Base-by-base conservation (phyloP, 495 filamentous ascomycete species). In the Hyaloscypha hepaticicola region DNA sequence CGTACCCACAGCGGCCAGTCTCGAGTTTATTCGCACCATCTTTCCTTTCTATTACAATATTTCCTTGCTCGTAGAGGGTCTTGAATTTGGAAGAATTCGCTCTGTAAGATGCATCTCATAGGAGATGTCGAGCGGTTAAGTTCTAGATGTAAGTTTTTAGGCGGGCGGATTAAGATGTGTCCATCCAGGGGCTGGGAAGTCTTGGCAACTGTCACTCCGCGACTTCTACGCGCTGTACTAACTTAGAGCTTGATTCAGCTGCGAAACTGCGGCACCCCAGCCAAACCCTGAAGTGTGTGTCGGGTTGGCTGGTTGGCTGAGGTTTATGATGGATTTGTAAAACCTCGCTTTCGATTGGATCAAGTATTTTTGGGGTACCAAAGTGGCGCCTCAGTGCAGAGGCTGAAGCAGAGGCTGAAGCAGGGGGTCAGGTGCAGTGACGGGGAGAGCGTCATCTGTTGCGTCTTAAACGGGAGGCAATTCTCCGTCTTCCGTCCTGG, bases 1-100 rank as follows among this genome's bases (percentile, higher is more conserved):
- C 59, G 22, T 57, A 67, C 65, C 65, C 38, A 41, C 59, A 16
- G 53, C 55, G 12, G 26, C 61, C 65, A 62, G 51, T 53, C 45
- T 52, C 4, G 58, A 61, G 51, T 49, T 53, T 55, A 67, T 27
- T 33, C 60, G 27, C 16, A 67, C 41, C 59, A 67, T 62, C 29
- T 34, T 62, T 27, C 28, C 5, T 27, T 24, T 24, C 6, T 24
- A 53, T 57, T 12, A n/a, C n/a, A n/a, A n/a, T n/a, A 34, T 57
- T 21, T 57, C 55, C 5, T 53, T 45, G 19, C 16, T 19, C 31
- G 31, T 33, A 12, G 12, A 33, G 31, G 31, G 31, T 33, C 31
- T 6, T 33, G 31, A 33, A 33, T 6, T 33, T 45, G 38, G 11
- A 11, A 45, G 16, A 11, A 3, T 45, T 14, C 19, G 38, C 12